Conservation (phyloP, 2,329 filamentous ascomycete species). For the Scolecobasidium constrictum region DNA sequence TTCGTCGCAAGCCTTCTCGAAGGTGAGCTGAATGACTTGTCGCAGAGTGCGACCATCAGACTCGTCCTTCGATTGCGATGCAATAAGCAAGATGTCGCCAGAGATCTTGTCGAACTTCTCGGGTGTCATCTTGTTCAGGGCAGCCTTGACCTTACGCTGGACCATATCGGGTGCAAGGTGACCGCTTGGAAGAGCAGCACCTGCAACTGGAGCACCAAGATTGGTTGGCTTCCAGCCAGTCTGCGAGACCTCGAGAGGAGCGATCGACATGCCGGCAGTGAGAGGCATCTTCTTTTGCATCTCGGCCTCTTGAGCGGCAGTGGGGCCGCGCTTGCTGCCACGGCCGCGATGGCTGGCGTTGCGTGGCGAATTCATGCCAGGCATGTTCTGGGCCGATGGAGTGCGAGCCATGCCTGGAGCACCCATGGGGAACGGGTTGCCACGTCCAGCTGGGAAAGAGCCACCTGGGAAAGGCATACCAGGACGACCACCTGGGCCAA, state of each 20-base stretch:
- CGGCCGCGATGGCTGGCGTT: constrained; percentile 51
- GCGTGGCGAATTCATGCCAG: constrained; percentile 60
- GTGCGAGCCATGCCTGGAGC: constrained; percentile 54
- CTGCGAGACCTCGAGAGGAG: constrained; percentile 62
- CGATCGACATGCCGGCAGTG: constrained; percentile 70
- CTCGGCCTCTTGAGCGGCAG: constrained; percentile 51
- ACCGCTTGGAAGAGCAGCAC: constrained; percentile 24
- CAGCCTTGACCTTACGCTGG: constrained; percentile 96
- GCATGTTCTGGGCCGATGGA: constrained; percentile 46
- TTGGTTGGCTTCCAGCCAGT: constrained; percentile 85
- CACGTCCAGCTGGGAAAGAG: constrained; percentile 45
- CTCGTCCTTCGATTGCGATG: constrained; percentile 91
- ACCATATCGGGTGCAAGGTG: constrained; percentile 85
- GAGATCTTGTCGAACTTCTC: constrained; percentile 97
- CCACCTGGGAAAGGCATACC: constrained; percentile 5
- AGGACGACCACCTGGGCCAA: constrained; percentile 11
- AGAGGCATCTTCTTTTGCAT: constrained; percentile 83
- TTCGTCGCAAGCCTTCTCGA: constrained; percentile 98
- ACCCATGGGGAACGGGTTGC: constrained; percentile 53
- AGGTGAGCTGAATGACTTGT: constrained; percentile 97
- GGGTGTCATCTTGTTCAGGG: constrained; percentile 99
- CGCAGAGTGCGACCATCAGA: constrained; percentile 85
- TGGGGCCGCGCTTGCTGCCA: constrained; percentile 49
- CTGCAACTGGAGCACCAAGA: constrained; percentile 28
- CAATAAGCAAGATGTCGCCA: constrained; percentile 84